These are phyloP conservation scores for Darksidea phi DNA, from an alignment of 495 filamentous ascomycete species.

Conservation along the genomic window DNA sequence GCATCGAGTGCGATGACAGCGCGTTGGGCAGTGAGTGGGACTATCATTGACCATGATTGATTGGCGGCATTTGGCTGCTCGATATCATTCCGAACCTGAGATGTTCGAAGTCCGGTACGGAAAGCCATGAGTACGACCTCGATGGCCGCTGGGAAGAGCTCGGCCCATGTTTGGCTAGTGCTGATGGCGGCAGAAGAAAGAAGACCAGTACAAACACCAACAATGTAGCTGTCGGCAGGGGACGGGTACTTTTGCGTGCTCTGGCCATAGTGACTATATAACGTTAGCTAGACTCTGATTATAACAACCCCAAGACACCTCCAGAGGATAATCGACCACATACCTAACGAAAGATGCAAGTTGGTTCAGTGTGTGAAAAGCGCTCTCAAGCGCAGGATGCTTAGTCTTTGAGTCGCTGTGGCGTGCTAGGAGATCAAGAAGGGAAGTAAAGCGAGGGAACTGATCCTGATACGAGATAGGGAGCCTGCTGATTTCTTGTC, in stretches of 20 bases:
- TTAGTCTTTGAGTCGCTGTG: constrained; percentile 5
- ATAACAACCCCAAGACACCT: neutral
- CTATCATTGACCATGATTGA: constrained; percentile 28
- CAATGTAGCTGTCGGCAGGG: constrained; percentile 22
- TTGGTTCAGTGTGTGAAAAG: constrained; percentile 22
- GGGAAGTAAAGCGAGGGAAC: constrained; percentile 28
- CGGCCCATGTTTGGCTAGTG: constrained; percentile 16
- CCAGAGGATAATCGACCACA: neutral
- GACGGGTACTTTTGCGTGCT: constrained; percentile 24
- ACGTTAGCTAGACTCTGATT: neutral
- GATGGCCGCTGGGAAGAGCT: constrained; percentile 29
- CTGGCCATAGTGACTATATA: constrained; percentile 24
- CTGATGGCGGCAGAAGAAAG: constrained; percentile 31
- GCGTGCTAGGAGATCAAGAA: constrained; percentile 23
- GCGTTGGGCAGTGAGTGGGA: constrained; percentile 15
- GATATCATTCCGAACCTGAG: constrained; percentile 21
- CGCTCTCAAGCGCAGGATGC: constrained; percentile 20
- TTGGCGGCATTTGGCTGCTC: constrained; percentile 4
- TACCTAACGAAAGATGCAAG: constrained; percentile 23
- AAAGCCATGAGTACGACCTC: constrained; percentile 31
- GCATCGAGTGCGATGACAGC: constrained; percentile 17
- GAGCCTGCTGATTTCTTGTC: constrained; percentile 13
- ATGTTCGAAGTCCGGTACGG: constrained; percentile 22
- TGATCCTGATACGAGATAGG: constrained; percentile 16
- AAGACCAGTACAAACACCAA: constrained; percentile 29